These are phyloP conservation scores for Monascus ruber DNA, from an alignment of 2,329 filamentous ascomycete genomes.

Conservation along the genomic window DNA sequence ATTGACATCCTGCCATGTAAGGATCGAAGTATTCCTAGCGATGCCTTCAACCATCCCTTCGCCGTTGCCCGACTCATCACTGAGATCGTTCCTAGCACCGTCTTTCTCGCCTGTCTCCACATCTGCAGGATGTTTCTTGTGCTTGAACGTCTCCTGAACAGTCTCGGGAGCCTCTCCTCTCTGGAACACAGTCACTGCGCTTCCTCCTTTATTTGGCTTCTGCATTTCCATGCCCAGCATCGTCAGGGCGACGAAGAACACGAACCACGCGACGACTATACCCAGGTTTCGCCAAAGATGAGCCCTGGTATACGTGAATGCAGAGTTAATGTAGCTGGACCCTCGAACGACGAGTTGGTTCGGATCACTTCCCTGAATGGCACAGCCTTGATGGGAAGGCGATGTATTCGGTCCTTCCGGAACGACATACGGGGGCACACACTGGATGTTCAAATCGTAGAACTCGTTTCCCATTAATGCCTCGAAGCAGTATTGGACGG, in stretches of 20 bases:
- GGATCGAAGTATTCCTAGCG: slow-evolving; percentile 55
- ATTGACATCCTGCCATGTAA: slow-evolving; percentile 78
- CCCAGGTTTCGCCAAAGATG: too few species aligned
- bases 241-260: slow-evolving; percentile 56
- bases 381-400: too few species aligned
- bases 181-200: slow-evolving; percentile 66
- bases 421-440: too few species aligned
- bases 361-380: too few species aligned
- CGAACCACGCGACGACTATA: too few species aligned
- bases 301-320: too few species aligned
- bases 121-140: slow-evolving; percentile 29
- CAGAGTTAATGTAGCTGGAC: too few species aligned
- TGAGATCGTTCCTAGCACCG: slow-evolving; percentile 5
- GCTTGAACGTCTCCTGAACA: slow-evolving; percentile 46
- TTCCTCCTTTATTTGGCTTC: slow-evolving; percentile 70
- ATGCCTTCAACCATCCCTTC: slow-evolving; percentile 36
- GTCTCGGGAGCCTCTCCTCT: slow-evolving; percentile 50
- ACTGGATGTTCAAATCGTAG: too few species aligned
- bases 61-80: slow-evolving; percentile 9
- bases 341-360: too few species aligned
- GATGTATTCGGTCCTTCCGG: too few species aligned
- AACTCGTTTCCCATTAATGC: too few species aligned
- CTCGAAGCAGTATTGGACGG: too few species aligned
- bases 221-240: slow-evolving; percentile 68
- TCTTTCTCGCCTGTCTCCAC: slow-evolving; percentile 39